Conservation (phyloP, 306 rosid genomes). For the Quercus alba region DNA sequence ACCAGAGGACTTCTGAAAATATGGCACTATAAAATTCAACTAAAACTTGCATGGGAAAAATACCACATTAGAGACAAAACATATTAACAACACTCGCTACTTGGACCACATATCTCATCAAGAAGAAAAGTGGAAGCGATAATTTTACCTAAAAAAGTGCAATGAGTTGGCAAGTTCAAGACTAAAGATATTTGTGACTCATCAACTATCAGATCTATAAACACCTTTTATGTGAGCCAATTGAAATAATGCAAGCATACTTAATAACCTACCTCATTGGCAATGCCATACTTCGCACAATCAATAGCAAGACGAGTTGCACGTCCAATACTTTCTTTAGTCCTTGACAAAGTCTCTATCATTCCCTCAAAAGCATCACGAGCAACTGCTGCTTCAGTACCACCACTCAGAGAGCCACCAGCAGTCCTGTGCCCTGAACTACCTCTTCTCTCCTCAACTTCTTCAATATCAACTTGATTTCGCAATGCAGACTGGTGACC, state of each 20-base stretch:
- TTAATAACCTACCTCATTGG: slow-evolving; percentile 70
- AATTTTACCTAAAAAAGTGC: background rate
- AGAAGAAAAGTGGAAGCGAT: background rate
- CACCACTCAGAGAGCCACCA: slow-evolving; percentile 88
- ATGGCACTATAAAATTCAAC: background rate
- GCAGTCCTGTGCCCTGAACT: slow-evolving; percentile 67
- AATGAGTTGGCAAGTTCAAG: background rate
- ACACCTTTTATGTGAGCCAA: background rate
- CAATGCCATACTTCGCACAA: slow-evolving; percentile 98
- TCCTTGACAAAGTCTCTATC: slow-evolving; percentile 99
- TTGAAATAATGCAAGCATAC: slow-evolving; percentile 6
- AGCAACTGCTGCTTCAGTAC: slow-evolving; percentile 97
- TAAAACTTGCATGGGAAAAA: background rate
- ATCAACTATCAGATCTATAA: background rate
- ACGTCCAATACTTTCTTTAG: slow-evolving; percentile 96
- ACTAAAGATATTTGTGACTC: background rate
- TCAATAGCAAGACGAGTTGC: slow-evolving; percentile 99
- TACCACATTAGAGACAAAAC: background rate
- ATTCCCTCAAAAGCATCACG: slow-evolving; percentile 99
- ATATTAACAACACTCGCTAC: background rate
- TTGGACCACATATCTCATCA: background rate
- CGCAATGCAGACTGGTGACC: slow-evolving; percentile 44
- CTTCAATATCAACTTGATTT: slow-evolving; percentile 66
- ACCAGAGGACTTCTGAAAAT: background rate
- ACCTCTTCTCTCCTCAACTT: slow-evolving; percentile 65